Evolutionary conservation across 768 basidiomycete genomes (phyloP).

Genomic region (Phanerochaete carnosa): DNA sequence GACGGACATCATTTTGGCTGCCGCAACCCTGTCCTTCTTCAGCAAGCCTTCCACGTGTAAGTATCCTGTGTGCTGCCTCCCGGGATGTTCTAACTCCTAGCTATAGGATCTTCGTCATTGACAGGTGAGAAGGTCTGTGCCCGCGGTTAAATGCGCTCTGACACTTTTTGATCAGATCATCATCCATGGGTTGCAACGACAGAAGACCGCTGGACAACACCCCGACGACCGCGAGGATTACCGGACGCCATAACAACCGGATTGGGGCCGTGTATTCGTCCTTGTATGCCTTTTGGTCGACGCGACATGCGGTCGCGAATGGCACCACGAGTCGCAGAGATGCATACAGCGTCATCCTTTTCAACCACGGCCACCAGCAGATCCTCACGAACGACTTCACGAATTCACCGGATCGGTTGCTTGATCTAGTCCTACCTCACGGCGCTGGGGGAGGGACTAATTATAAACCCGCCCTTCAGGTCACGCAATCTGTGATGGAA

Average conservation of each 20-base stretch:
- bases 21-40: slow-evolving; percentile 48
- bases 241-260: slow-evolving; percentile 38
- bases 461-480: slow-evolving; percentile 37
- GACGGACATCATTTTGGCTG: slow-evolving; percentile 58
- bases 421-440: slow-evolving; percentile 35
- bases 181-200: slow-evolving; percentile 46
- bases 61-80: slow-evolving; percentile 19
- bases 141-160: neutral
- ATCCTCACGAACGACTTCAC: slow-evolving; percentile 44
- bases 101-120: slow-evolving; percentile 52
- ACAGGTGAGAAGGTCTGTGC: slow-evolving; percentile 30
- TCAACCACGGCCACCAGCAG: slow-evolving; percentile 25
- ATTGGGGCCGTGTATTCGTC: slow-evolving; percentile 60
- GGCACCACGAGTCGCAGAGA: slow-evolving; percentile 37
- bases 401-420: slow-evolving; percentile 41
- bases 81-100: neutral
- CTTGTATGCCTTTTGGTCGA: slow-evolving; percentile 52
- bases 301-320: slow-evolving; percentile 39
- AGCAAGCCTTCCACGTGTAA: slow-evolving; percentile 60
- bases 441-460: slow-evolving; percentile 37
- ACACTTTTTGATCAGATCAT: slow-evolving; percentile 37
- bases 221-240: slow-evolving; percentile 38
- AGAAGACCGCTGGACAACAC: slow-evolving; percentile 41
- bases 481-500: slow-evolving; percentile 37
- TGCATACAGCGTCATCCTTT: slow-evolving; percentile 54